phyloP scores from a whole-genome alignment of 2,329 filamentous ascomycete species.

The Pseudocercospora fijiensis region DNA sequence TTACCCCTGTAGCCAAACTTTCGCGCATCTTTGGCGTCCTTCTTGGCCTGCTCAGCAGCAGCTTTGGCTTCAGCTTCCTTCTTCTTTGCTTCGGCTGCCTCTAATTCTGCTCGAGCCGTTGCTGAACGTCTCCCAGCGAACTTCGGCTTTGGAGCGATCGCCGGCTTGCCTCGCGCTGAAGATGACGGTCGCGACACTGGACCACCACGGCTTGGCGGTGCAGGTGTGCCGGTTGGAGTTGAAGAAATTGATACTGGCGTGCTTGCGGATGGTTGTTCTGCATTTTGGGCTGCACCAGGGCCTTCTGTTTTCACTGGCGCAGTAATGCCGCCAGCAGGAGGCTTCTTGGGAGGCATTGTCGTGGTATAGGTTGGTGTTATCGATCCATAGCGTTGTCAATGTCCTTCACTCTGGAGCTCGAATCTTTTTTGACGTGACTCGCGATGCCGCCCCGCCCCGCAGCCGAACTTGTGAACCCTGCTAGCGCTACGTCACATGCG shows the following conservation, averaged over 20 bases:
- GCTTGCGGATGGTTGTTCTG: constrained; percentile 9
- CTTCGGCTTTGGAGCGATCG: constrained; percentile 39
- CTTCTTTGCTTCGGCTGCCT: constrained; percentile 42
- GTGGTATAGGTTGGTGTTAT: constrained; percentile 2
- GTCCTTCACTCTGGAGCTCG: neutral
- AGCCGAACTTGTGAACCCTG: neutral
- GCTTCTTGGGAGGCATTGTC: constrained; percentile 14
- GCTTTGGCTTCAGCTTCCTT: constrained; percentile 41
- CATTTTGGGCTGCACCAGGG: neutral
- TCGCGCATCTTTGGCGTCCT: constrained; percentile 29
- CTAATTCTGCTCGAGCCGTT: constrained; percentile 45
- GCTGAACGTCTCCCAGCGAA: constrained; percentile 48
- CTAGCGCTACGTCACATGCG: neutral
- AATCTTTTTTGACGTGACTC: constrained; percentile 6
- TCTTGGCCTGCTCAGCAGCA: constrained; percentile 34
- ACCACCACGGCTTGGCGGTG: constrained; percentile 15
- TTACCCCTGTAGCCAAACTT: constrained; percentile 30
- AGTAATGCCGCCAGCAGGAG: neutral
- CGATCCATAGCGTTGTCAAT: constrained; percentile 1
- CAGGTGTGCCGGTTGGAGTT: constrained; percentile 15
- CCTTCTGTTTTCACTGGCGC: constrained; percentile 6
- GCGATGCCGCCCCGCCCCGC: neutral
- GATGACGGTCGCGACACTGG: constrained; percentile 20
- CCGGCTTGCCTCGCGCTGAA: constrained; percentile 20
- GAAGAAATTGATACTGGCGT: constrained; percentile 8